These are phyloP conservation scores for Colletotrichum tabaci DNA, from an alignment of 2,329 filamentous ascomycete species.

Conservation along the genomic window DNA sequence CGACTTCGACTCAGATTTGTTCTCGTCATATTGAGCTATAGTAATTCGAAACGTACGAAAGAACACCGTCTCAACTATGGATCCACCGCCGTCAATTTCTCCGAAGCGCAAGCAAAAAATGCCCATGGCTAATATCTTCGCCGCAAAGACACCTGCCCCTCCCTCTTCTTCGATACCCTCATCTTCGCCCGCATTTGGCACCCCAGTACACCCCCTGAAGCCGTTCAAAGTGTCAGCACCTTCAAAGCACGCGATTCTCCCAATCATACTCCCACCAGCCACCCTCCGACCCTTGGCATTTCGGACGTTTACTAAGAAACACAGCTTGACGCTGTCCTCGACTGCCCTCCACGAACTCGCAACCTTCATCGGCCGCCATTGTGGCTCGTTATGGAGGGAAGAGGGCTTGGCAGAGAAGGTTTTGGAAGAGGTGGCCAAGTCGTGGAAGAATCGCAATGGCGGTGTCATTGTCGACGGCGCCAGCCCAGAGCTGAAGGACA, in stretches of 20 bases:
- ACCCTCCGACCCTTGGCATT: slow-evolving; percentile 93
- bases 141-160: slow-evolving; percentile 52
- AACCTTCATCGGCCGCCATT: slow-evolving; percentile 91
- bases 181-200: slow-evolving; percentile 91
- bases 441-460: slow-evolving; percentile 92
- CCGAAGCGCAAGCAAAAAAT: slow-evolving; percentile 49
- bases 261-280: slow-evolving; percentile 89
- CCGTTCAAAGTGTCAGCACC: slow-evolving; percentile 70
- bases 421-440: slow-evolving; percentile 89
- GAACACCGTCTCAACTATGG: slow-evolving; percentile 49
- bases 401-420: slow-evolving; percentile 94
- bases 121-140: slow-evolving; percentile 56
- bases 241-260: slow-evolving; percentile 75
- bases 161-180: slow-evolving; percentile 80
- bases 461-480: slow-evolving; percentile 92
- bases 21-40: background rate
- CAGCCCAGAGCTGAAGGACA: slow-evolving; percentile 82
- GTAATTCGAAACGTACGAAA: slow-evolving; percentile 9
- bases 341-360: slow-evolving; percentile 88
- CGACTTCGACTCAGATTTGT: no score
- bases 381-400: slow-evolving; percentile 96
- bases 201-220: slow-evolving; percentile 84
- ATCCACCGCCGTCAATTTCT: slow-evolving; percentile 45
- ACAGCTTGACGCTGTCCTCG: slow-evolving; percentile 92
- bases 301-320: slow-evolving; percentile 96